phyloP scores from a whole-genome alignment of 2,329 filamentous ascomycete genomes.

The Onygenales sp. region DNA sequence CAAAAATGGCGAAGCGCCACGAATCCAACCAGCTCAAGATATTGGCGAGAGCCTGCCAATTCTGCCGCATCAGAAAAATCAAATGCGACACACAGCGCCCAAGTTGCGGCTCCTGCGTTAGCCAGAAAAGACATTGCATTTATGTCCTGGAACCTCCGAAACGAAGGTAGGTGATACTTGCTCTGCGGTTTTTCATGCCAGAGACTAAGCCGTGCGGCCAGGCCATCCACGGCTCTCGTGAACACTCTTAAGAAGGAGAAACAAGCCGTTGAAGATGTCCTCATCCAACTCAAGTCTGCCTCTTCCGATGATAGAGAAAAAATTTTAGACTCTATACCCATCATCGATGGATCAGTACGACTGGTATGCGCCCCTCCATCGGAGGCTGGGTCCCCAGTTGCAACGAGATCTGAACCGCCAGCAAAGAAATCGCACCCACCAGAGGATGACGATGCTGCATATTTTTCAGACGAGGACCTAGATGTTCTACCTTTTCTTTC shows the following conservation, averaged over 20 bases:
- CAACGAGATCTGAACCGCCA: constrained; percentile 1
- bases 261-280: constrained; percentile 8
- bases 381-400: not conserved
- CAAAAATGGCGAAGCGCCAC: constrained; percentile 7
- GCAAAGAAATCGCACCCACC: constrained; percentile 5
- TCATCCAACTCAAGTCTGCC: constrained; percentile 10
- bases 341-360: constrained; percentile 9
- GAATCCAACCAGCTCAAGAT: constrained; percentile 11
- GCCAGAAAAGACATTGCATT: constrained; percentile 13
- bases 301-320: constrained; percentile 9
- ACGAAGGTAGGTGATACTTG: constrained; percentile 8
- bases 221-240: constrained; percentile 13
- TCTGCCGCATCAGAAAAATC: constrained; percentile 26
- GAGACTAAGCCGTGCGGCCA: not conserved
- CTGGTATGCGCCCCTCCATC: constrained; percentile 3
- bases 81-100: constrained; percentile 27
- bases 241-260: constrained; percentile 12
- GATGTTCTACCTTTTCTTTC: constrained; percentile 13
- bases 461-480: constrained; percentile 12
- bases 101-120: constrained; percentile 25
- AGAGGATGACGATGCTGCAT: constrained; percentile 9
- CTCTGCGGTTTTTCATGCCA: not conserved
- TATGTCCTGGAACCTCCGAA: constrained; percentile 14
- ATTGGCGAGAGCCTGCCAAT: constrained; percentile 23
- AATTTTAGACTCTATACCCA: constrained; percentile 9